Base-by-base conservation (phyloP, 148 eudicot species). In the Agrostemma githago region DNA sequence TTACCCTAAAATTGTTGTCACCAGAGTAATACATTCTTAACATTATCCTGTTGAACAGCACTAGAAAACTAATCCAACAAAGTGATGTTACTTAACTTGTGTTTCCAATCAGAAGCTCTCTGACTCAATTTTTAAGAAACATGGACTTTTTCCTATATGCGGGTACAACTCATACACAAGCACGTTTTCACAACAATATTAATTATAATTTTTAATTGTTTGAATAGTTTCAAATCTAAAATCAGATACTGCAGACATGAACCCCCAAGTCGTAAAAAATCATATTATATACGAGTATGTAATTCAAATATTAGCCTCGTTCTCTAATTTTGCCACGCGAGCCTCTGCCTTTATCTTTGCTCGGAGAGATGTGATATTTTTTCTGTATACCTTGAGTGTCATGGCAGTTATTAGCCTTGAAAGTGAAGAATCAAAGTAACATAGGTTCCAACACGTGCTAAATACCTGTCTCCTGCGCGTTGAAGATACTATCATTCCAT, bases 371-470 rank as follows among this genome's bases (percentile, higher is more conserved):
- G 20, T 21, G 21, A 60, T 34, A 8, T 8, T 60, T 10, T 60
- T 60, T 21, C 37, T 21, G 34, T 60, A 60, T 7, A 2, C 59
- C 59, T 9, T 7, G 16, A 54, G 34, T 54, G 4, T 60, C 37
- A 20, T 60, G 64, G 19, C 26, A 37, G 64, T 19, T 20, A 60
- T 17, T 60, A 7, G 64, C 64, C 34, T 17, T n/a, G 8, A 60
- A 59, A 60, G 8, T 60, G 20, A 60, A 64, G 68, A 64, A 17
- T 64, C 43, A 40, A 39, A 64, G 8, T 37, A 64, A 64, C 43
- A 12, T 38, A 64, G 68, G 68, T 64, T 64, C 43, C 68, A 64
- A 64, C 42, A 64, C 8, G 6, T 38, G 42, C 8, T 63, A 63
- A 12, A 63, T 39, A 3, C 64, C 12, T 21, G 10, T 10, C 9